Percentiles rank a stretch among this genome's conserved stretches.
Conservation (phyloP, 2,329 filamentous ascomycete species). For the Scedosporium minutisporum region DNA sequence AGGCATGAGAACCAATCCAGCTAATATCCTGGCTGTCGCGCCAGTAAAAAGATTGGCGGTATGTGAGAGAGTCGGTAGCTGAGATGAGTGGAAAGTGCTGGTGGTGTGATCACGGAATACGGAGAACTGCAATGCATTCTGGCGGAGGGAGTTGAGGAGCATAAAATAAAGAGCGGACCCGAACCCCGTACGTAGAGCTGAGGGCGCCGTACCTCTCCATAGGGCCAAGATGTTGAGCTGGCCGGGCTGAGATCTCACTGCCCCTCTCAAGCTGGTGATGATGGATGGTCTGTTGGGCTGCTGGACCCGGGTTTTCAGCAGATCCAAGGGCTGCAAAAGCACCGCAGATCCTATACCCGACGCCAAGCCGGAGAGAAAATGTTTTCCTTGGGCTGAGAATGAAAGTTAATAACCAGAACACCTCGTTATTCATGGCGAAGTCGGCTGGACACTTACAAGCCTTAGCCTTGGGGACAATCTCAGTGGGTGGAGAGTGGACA, state of each 20-base stretch:
- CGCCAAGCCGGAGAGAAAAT: slow-evolving; percentile 79
- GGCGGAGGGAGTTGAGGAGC: slow-evolving; percentile 73
- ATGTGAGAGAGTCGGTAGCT: slow-evolving; percentile 73
- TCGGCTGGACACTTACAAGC: not conserved
- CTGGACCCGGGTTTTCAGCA: slow-evolving; percentile 93
- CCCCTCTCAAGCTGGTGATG: slow-evolving; percentile 52
- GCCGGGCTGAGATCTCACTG: slow-evolving; percentile 33
- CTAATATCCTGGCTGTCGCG: slow-evolving; percentile 71
- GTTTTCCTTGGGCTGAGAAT: slow-evolving; percentile 48
- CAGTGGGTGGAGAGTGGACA: not conserved
- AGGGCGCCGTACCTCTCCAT: slow-evolving; percentile 89
- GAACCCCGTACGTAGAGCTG: slow-evolving; percentile 84
- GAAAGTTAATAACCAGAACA: not conserved
- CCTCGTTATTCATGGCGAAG: not conserved
- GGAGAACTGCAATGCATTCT: slow-evolving; percentile 35
- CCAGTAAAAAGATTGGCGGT: slow-evolving; percentile 79
- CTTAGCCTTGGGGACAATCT: not conserved
- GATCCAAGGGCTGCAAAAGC: slow-evolving; percentile 86
- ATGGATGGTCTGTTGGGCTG: slow-evolving; percentile 69
- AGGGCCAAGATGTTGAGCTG: slow-evolving; percentile 54
- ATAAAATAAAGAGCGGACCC: slow-evolving; percentile 94
- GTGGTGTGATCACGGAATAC: slow-evolving; percentile 14
- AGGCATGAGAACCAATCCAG: slow-evolving; percentile 89
- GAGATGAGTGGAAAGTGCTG: slow-evolving; percentile 44
- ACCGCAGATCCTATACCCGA: slow-evolving; percentile 84